Percentiles rank a stretch among this genome's conserved stretches.
phyloP scores from a whole-genome alignment of 2,329 filamentous ascomycete species.

The Paradendryphiella salina region DNA sequence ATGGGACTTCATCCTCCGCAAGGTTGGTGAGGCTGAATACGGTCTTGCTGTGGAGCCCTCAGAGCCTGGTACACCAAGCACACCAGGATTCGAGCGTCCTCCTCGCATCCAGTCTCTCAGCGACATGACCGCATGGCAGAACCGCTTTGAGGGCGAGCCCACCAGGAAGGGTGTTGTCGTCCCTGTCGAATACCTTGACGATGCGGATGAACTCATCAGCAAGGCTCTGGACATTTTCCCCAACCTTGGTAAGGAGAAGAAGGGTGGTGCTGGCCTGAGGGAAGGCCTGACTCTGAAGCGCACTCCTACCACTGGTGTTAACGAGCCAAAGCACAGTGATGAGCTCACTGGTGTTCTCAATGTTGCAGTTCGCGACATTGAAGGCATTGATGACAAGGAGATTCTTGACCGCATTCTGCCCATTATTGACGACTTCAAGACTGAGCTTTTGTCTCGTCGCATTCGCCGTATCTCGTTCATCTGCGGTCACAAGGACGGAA shows the following conservation, averaged over 20 bases:
- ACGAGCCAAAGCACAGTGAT: constrained; percentile 60
- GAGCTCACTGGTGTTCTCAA: constrained; percentile 93
- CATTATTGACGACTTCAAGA: constrained; percentile 78
- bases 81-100: constrained; percentile 67
- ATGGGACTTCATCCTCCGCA: constrained; percentile 95
- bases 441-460: constrained; percentile 77
- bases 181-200: constrained; percentile 89
- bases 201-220: constrained; percentile 82
- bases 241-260: constrained; percentile 58
- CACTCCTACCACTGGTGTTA: constrained; percentile 51
- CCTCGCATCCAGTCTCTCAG: constrained; percentile 92
- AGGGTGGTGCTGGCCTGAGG: constrained; percentile 51
- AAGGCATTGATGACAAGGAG: constrained; percentile 80
- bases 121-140: constrained; percentile 87
- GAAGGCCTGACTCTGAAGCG: constrained; percentile 65
- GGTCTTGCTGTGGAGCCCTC: constrained; percentile 78
- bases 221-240: constrained; percentile 86
- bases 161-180: constrained; percentile 91
- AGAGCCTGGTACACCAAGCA: constrained; percentile 69
- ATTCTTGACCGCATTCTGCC: constrained; percentile 73
- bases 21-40: constrained; percentile 89
- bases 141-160: constrained; percentile 72
- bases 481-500: constrained; percentile 90
- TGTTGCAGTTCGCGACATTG: constrained; percentile 85
- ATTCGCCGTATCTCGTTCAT: constrained; percentile 95